A percentile compares a stretch with the other conserved stretches of the same genome.
Conservation (phyloP, 2,329 filamentous ascomycete species). For the Clonostachys byssicola region DNA sequence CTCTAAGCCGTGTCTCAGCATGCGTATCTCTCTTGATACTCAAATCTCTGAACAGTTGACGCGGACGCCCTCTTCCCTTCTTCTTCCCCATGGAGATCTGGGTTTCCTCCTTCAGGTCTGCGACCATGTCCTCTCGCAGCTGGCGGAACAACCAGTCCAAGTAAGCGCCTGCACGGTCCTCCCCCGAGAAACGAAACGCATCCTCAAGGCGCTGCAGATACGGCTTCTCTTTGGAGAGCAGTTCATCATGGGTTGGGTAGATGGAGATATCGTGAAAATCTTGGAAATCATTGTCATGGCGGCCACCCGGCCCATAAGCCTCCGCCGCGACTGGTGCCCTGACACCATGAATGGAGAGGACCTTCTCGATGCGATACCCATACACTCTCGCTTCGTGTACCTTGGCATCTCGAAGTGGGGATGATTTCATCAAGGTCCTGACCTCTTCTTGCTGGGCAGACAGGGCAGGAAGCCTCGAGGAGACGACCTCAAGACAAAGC, state of each 20-base stretch:
- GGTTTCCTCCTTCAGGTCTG: constrained; percentile 59
- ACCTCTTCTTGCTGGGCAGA: constrained; percentile 7
- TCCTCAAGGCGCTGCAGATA: constrained; percentile 53
- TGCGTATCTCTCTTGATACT: neutral
- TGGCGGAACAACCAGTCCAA: constrained; percentile 71
- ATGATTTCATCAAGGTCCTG: constrained; percentile 13
- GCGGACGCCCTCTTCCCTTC: constrained; percentile 21
- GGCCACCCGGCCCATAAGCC: constrained; percentile 48
- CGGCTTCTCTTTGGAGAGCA: constrained; percentile 43
- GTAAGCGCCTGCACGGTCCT: constrained; percentile 39
- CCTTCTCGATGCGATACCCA: constrained; percentile 31
- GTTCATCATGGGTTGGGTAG: constrained; percentile 62
- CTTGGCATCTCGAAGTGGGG: constrained; percentile 14
- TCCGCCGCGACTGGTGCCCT: neutral
- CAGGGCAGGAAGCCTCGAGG: constrained; percentile 12
- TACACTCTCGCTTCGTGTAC: constrained; percentile 13
- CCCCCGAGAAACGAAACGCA: constrained; percentile 30
- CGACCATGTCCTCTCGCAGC: constrained; percentile 67
- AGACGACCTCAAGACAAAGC: constrained; percentile 43
- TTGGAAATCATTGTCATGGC: constrained; percentile 69
- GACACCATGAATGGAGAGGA: constrained; percentile 16
- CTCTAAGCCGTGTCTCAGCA: neutral
- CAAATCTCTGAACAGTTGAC: constrained; percentile 5
- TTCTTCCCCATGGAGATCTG: constrained; percentile 44
- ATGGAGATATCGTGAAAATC: constrained; percentile 60